A percentile compares a stretch with the other conserved stretches of the same genome.
phyloP scores from a whole-genome alignment of 805 yeast species.

The Ogataea dorogensis region DNA sequence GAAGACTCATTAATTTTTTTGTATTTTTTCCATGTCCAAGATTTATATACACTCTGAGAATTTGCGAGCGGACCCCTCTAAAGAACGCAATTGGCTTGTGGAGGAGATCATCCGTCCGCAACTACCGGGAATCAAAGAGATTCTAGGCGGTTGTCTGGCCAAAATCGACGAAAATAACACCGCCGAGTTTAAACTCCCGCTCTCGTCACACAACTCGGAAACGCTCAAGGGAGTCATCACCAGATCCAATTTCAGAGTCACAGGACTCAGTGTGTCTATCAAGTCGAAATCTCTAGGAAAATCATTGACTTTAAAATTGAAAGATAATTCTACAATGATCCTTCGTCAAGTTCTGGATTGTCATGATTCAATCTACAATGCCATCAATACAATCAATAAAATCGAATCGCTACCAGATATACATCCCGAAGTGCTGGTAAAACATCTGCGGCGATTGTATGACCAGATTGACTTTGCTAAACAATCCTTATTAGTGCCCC shows the following conservation, averaged over 20 bases:
- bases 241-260: conserved; percentile 52
- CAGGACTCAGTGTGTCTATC: conserved; percentile 44
- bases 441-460: conserved; percentile 27
- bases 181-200: conserved; percentile 52
- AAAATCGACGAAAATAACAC: conserved; percentile 37
- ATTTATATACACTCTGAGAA: conserved; percentile 18
- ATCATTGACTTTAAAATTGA: conserved; percentile 38
- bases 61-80: conserved; percentile 13
- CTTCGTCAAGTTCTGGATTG: conserved; percentile 42
- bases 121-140: conserved; percentile 45
- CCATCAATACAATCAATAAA: conserved; percentile 42
- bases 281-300: conserved; percentile 37
- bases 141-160: conserved; percentile 40
- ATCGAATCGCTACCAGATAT: conserved; percentile 25
- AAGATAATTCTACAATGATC: conserved; percentile 37
- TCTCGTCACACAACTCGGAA: conserved; percentile 54
- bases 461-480: conserved; percentile 36
- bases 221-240: conserved; percentile 59
- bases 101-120: conserved; percentile 46
- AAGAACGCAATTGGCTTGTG: conserved; percentile 48
- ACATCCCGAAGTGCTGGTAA: conserved; percentile 25
- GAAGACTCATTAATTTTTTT: conserved; percentile 8
- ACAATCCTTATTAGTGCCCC: conserved; percentile 47
- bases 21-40: conserved; percentile 21
- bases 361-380: conserved; percentile 39